Evolutionary conservation across 2,329 filamentous ascomycete genomes (phyloP).

Genomic region (Aspergillus jensenii): DNA sequence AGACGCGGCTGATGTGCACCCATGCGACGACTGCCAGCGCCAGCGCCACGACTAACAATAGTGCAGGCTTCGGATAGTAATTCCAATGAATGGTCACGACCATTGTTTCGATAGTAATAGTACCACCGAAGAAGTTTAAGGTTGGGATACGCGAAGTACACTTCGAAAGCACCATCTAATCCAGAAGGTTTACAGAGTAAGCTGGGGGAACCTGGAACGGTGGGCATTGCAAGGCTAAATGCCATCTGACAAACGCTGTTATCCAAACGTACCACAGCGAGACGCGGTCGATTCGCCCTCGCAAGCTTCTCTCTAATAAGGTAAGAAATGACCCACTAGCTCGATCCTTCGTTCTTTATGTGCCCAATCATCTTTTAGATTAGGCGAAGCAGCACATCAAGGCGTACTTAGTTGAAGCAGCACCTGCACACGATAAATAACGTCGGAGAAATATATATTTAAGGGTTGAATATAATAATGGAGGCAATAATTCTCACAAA

Average conservation of each 20-base stretch:
- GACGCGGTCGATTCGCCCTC: background rate
- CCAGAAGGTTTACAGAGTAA: too few relatives aligned
- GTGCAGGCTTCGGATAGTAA: too few relatives aligned
- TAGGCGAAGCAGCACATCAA: background rate
- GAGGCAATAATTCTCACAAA: background rate
- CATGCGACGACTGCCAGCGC: background rate
- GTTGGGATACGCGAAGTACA: too few relatives aligned
- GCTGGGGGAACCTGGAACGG: too few relatives aligned
- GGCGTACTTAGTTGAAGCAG: background rate
- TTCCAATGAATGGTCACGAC: too few relatives aligned
- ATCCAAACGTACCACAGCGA: too few relatives aligned
- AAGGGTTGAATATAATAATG: background rate
- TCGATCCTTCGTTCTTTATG: background rate
- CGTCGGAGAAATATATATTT: background rate
- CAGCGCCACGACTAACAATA: too few relatives aligned
- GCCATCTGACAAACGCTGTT: too few relatives aligned
- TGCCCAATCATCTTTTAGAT: background rate
- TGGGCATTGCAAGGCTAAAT: too few relatives aligned
- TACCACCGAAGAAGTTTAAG: too few relatives aligned
- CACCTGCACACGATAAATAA: background rate
- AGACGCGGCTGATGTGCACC: background rate
- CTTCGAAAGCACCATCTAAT: too few relatives aligned
- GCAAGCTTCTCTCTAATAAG: background rate
- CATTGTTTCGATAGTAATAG: too few relatives aligned
- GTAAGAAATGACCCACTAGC: background rate